Conservation (phyloP, 345 rosid genomes). For the Eucalyptus curtisii region DNA sequence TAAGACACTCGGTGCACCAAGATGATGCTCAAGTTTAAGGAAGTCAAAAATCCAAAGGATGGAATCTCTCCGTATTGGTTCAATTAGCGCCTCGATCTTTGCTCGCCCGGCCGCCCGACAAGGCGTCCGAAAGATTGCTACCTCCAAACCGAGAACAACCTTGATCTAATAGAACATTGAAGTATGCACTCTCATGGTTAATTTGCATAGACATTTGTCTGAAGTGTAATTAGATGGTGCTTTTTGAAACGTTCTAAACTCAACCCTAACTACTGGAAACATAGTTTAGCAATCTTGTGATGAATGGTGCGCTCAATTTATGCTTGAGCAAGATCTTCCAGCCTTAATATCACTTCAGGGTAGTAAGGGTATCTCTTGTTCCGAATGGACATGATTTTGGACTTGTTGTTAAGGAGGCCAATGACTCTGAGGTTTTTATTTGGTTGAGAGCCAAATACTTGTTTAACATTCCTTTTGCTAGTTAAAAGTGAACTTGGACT, state of each 20-base stretch:
- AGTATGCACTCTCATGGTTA: too few relatives aligned
- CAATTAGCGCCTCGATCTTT: too few relatives aligned
- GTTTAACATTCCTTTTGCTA: not conserved
- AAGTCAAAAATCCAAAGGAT: too few relatives aligned
- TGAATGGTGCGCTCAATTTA: not conserved
- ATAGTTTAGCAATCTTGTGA: not conserved
- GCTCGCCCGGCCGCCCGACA: rapidly evolving
- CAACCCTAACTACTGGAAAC: not conserved
- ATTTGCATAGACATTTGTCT: too few relatives aligned
- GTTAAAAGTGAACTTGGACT: not conserved
- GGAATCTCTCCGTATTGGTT: too few relatives aligned
- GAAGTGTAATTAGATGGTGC: not conserved
- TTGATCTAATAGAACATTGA: too few relatives aligned
- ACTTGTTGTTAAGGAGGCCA: not conserved
- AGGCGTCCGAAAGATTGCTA: too few relatives aligned
- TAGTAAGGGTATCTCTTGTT: not conserved
- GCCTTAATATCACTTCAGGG: not conserved
- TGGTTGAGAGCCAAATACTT: not conserved
- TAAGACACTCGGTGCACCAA: too few relatives aligned
- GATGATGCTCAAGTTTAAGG: too few relatives aligned
- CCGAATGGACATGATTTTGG: not conserved
- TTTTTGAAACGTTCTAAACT: not conserved
- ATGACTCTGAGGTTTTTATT: not conserved
- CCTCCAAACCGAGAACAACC: rapidly evolving
- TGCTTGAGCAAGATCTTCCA: not conserved